phyloP scores from a whole-genome alignment of 129 eudicot genomes.

The Arctium minus region DNA sequence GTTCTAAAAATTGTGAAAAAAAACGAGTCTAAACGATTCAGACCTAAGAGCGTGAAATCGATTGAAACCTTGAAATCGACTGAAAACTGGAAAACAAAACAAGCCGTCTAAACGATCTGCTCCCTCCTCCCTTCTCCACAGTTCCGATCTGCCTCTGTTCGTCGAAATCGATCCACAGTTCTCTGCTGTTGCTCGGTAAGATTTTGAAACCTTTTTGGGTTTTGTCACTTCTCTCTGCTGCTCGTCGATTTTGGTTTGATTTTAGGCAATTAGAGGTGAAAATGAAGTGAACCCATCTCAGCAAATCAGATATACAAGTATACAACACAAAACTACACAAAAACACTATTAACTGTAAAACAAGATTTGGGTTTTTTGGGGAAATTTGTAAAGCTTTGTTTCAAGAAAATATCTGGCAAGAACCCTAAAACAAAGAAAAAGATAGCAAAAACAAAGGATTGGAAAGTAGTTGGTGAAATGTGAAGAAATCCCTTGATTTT shows the following conservation, averaged over 20 bases:
- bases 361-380: background rate
- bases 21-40: too few relatives aligned
- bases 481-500: constrained; percentile 12
- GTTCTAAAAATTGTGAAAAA: too few relatives aligned
- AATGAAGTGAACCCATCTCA: constrained; percentile 6
- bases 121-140: too few relatives aligned
- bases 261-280: background rate
- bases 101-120: too few relatives aligned
- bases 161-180: too few relatives aligned
- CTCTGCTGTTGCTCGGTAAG: too few relatives aligned
- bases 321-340: constrained; percentile 10
- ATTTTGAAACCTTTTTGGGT: too few relatives aligned
- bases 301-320: constrained; percentile 26
- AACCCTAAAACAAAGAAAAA: constrained; percentile 1
- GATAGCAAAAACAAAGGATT: constrained; percentile 19
- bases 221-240: too few relatives aligned
- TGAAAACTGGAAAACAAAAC: too few relatives aligned
- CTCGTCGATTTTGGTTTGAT: background rate
- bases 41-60: too few relatives aligned
- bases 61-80: too few relatives aligned
- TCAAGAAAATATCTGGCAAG: constrained; percentile 27
- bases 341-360: background rate
- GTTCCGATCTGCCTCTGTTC: too few relatives aligned
- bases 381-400: background rate
- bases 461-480: background rate